phyloP scores from a whole-genome alignment of 2,329 filamentous ascomycete genomes.

The Aspergillus aculeatus region DNA sequence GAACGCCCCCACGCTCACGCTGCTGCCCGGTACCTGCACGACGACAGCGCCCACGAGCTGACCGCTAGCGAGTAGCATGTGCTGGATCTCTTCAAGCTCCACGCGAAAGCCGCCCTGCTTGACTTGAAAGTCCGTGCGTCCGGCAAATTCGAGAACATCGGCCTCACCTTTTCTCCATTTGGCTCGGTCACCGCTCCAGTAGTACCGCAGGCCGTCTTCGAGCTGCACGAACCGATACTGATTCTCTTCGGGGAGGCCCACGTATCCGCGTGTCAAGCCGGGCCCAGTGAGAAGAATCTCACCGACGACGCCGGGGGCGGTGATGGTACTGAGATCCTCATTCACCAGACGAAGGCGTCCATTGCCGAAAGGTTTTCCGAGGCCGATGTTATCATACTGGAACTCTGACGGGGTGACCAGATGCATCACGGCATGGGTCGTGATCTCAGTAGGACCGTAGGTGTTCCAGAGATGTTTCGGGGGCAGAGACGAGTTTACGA shows the following conservation, averaged over 20 bases:
- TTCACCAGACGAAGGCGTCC: constrained; percentile 9
- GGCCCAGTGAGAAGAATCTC: constrained; percentile 74
- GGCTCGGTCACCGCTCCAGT: constrained; percentile 77
- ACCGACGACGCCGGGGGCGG: constrained; percentile 62
- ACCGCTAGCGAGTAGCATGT: constrained; percentile 51
- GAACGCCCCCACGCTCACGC: not conserved
- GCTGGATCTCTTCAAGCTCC: constrained; percentile 83
- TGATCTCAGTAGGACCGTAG: constrained; percentile 19
- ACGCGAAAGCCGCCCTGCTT: constrained; percentile 90
- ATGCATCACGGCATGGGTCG: constrained; percentile 11
- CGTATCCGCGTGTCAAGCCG: constrained; percentile 73
- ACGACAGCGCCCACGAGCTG: not conserved
- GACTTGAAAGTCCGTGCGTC: constrained; percentile 75
- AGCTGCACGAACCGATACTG: constrained; percentile 63
- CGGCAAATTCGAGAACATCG: constrained; percentile 64
- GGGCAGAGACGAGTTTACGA: constrained; percentile 7
- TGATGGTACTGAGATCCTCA: constrained; percentile 3
- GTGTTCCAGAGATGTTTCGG: constrained; percentile 17
- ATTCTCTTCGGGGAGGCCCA: constrained; percentile 57
- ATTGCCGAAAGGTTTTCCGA: constrained; percentile 13
- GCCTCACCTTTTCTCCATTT: constrained; percentile 60
- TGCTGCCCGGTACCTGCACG: not conserved
- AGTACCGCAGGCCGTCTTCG: constrained; percentile 64
- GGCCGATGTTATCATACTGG: constrained; percentile 5
- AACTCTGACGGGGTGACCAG: constrained; percentile 6